Evolutionary conservation across 768 basidiomycete genomes (phyloP).

Genomic region (Suillus spraguei): DNA sequence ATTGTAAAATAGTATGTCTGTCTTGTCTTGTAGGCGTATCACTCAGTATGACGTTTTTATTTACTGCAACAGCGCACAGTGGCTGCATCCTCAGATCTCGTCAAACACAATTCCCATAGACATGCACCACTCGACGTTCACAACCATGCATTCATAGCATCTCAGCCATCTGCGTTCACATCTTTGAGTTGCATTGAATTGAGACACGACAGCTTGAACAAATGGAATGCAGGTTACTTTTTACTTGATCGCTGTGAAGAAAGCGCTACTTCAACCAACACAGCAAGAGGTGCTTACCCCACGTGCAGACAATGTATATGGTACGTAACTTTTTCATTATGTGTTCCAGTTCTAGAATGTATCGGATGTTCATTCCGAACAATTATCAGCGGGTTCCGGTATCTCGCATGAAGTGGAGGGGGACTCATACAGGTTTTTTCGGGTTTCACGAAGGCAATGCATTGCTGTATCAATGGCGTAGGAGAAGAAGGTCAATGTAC

Average conservation of each 20-base stretch:
- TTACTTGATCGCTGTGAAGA: not conserved
- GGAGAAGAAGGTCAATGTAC: not conserved
- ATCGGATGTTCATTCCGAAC: not conserved
- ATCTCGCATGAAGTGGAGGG: not conserved
- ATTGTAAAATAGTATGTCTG: conserved; percentile 84
- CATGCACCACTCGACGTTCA: conserved; percentile 86
- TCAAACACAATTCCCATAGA: conserved; percentile 77
- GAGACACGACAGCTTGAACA: not conserved
- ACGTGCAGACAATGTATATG: not conserved
- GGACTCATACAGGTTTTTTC: not conserved
- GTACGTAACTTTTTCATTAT: not conserved
- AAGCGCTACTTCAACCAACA: not conserved
- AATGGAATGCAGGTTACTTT: not conserved
- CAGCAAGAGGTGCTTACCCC: not conserved
- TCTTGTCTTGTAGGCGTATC: not conserved
- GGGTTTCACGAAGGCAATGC: not conserved
- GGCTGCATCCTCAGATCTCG: conserved; percentile 67
- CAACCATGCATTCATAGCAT: conserved; percentile 76
- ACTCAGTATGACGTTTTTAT: not conserved
- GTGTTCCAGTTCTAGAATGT: not conserved
- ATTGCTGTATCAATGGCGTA: not conserved
- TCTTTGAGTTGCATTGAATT: conserved; percentile 45
- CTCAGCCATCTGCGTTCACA: conserved; percentile 80
- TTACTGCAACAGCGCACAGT: conserved; percentile 56
- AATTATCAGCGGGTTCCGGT: not conserved